phyloP scores from a whole-genome alignment of 139 green algal species.

The Tetradesmus obliquus region DNA sequence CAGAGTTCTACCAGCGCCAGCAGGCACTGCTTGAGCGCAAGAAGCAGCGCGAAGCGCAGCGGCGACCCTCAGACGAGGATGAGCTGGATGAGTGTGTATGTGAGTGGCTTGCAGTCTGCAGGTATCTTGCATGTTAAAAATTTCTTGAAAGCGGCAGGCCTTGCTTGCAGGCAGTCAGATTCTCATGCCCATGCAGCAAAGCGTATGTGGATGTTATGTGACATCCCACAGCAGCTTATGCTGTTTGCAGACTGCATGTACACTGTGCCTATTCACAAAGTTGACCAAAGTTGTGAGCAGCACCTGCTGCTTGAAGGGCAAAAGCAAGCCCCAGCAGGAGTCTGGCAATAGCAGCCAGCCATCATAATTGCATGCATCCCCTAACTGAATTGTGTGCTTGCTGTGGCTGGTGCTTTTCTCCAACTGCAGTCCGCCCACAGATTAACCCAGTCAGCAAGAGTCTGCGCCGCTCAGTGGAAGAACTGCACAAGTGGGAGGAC shows the following conservation, averaged over 20 bases:
- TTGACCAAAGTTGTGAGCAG: too few species aligned
- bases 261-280: too few species aligned
- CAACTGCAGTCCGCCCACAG: constrained; percentile 18
- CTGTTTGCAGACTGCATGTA: too few species aligned
- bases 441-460: constrained; percentile 23
- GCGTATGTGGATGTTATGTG: too few species aligned
- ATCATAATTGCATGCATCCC: neutral
- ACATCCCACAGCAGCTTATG: neutral
- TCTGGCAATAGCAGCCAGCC: too few species aligned
- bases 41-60: neutral
- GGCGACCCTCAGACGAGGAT: neutral
- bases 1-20: constrained; percentile 17
- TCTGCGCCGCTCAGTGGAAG: neutral
- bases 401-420: neutral
- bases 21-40: neutral
- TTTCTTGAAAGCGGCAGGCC: too few species aligned
- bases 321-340: too few species aligned
- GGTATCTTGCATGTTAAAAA: neutral
- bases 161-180: too few species aligned
- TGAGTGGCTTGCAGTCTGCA: neutral
- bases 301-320: too few species aligned
- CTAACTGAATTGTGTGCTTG: neutral
- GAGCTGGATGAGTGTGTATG: constrained; percentile 29
- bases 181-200: too few species aligned
- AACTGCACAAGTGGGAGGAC: constrained; percentile 18